A percentile compares a stretch with the other conserved stretches of the same genome.
These are phyloP conservation scores for Erodium moschatum DNA, from an alignment of 441 rosid genomes.

Conservation along the genomic window DNA sequence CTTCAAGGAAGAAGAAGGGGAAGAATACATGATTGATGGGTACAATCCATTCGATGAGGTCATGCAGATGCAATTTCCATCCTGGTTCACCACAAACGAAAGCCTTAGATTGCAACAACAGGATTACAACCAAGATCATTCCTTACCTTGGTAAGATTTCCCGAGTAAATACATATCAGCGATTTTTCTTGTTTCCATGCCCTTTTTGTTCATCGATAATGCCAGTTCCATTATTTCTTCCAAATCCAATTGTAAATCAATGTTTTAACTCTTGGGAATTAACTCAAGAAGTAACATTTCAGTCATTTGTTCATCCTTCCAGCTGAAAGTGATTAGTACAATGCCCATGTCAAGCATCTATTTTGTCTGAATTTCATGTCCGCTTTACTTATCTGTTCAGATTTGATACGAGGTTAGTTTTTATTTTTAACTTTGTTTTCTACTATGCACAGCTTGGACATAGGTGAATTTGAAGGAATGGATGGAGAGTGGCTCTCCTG, in stretches of 20 bases:
- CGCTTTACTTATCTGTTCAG: too few species aligned
- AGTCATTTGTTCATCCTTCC: too few species aligned
- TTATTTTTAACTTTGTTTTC: too few species aligned
- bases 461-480: too few species aligned
- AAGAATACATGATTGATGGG: neutral
- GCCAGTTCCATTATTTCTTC: neutral
- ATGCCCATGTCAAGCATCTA: too few species aligned
- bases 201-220: neutral
- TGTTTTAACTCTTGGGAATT: neutral
- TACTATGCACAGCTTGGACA: too few species aligned
- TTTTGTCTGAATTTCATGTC: too few species aligned
- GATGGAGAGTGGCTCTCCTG: too few species aligned
- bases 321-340: too few species aligned
- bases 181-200: neutral
- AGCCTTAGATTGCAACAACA: neutral
- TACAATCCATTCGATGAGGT: neutral
- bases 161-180: too few species aligned
- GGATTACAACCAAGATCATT: neutral
- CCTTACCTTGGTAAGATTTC: neutral
- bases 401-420: too few species aligned
- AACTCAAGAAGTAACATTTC: too few species aligned
- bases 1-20: slow-evolving; percentile 15
- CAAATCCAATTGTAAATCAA: neutral
- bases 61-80: neutral
- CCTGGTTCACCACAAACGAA: neutral